Evolutionary conservation across 139 green algal species (phyloP).

Genomic region (Picochlorum sp.): DNA sequence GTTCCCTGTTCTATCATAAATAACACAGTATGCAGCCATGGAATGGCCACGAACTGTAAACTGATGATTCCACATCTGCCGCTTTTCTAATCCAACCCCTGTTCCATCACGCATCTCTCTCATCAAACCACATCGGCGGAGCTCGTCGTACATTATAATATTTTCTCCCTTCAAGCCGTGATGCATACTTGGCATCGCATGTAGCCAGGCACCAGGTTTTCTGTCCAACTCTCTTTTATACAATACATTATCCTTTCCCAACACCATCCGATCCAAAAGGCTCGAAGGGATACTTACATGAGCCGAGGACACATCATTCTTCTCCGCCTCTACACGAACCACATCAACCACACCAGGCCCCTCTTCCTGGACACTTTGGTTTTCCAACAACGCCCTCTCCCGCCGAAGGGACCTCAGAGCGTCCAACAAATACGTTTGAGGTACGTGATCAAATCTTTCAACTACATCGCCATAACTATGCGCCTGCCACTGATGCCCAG

Average conservation of each 20-base stretch:
- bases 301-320: background rate
- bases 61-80: conserved; percentile 26
- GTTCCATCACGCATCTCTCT: background rate
- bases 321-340: background rate
- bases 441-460: conserved; percentile 1
- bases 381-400: background rate
- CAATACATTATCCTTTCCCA: background rate
- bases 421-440: background rate
- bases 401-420: background rate
- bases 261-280: background rate
- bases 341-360: background rate
- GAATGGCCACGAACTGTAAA: conserved; percentile 59
- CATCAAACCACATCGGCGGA: background rate
- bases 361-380: background rate
- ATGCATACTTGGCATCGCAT: background rate
- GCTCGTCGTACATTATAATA: background rate
- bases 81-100: background rate
- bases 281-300: background rate
- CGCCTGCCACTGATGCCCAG: conserved; percentile 8
- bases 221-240: background rate
- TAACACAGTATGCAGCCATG: conserved; percentile 61
- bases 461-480: conserved; percentile 8
- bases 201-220: background rate
- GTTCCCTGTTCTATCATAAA: conserved; percentile 41
- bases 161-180: background rate